Percentiles rank a stretch among this genome's conserved stretches.
These are phyloP conservation scores for Lactarius psammicola DNA, from an alignment of 768 basidiomycete species.

Conservation along the genomic window DNA sequence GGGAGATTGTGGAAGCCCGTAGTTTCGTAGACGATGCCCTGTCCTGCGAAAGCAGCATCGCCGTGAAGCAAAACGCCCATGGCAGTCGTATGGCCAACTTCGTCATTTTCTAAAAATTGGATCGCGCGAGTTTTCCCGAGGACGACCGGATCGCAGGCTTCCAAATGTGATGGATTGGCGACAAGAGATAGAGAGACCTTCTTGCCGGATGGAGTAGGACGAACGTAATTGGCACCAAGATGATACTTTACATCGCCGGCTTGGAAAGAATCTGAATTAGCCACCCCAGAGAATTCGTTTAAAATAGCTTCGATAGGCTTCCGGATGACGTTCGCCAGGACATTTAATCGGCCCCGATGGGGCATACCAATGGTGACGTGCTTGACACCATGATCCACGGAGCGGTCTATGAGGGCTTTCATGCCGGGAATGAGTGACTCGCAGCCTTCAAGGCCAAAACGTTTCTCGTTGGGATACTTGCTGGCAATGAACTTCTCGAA, in stretches of 20 bases:
- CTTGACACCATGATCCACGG: constrained; percentile 94
- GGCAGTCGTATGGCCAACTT: constrained; percentile 73
- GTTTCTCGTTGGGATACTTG: constrained; percentile 99
- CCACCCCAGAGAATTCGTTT: constrained; percentile 87
- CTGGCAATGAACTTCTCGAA: constrained; percentile 98
- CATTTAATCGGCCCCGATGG: constrained; percentile 97
- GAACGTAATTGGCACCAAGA: constrained; percentile 96
- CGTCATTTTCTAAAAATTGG: constrained; percentile 91
- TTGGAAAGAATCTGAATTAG: constrained; percentile 66
- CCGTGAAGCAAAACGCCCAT: constrained; percentile 97
- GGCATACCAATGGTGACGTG: constrained; percentile 99
- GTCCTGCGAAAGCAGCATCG: constrained; percentile 97
- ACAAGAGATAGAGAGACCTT: constrained; percentile 96
- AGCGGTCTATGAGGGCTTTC: constrained; percentile 99
- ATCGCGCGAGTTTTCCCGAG: constrained; percentile 97
- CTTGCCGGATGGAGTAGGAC: constrained; percentile 97
- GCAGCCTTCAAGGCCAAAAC: constrained; percentile 98
- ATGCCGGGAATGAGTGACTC: constrained; percentile 97
- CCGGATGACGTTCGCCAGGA: constrained; percentile 96
- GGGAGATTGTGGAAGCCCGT: constrained; percentile 98
- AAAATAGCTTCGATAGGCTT: constrained; percentile 98
- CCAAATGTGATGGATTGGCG: constrained; percentile 97
- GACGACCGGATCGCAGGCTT: constrained; percentile 97
- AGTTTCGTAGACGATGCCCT: constrained; percentile 98
- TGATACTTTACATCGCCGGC: constrained; percentile 99